Conservation (phyloP, 1,284 basidiomycete species). For the Puccinia coronata region DNA sequence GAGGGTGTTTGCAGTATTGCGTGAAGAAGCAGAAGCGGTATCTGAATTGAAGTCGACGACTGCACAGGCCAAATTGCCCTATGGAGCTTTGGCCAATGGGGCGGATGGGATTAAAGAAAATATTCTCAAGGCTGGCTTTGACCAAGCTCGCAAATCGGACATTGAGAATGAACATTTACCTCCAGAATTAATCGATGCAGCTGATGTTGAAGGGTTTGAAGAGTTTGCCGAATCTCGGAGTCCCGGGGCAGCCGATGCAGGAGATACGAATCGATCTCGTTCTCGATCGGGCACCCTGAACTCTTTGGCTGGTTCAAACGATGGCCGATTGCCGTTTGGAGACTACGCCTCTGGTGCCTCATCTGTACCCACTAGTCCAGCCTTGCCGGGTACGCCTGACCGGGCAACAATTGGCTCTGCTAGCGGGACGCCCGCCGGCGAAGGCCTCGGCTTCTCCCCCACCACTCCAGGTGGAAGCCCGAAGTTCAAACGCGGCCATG, state of each 20-base stretch:
- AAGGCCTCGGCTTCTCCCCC: conserved; percentile 42
- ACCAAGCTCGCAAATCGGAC: conserved; percentile 95
- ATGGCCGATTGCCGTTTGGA: conserved; percentile 40
- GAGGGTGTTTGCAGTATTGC: conserved; percentile 89
- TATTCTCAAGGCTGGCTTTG: conserved; percentile 75
- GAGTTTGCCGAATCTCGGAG: conserved; percentile 51
- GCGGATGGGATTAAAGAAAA: conserved; percentile 95
- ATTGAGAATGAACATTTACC: conserved; percentile 98
- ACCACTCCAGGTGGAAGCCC: conserved; percentile 46
- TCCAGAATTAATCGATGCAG: conserved; percentile 88
- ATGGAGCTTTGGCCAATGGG: conserved; percentile 81
- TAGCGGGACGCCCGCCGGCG: conserved; percentile 26
- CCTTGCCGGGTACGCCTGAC: conserved; percentile 33
- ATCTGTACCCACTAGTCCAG: conserved; percentile 31
- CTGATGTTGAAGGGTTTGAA: conserved; percentile 60
- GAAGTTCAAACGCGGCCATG: conserved; percentile 73
- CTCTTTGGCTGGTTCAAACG: conserved; percentile 35
- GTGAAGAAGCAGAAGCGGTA: conserved; percentile 96
- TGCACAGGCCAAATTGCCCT: conserved; percentile 76
- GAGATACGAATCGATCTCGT: conserved; percentile 33
- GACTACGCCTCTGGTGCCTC: conserved; percentile 28
- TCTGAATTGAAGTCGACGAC: conserved; percentile 92
- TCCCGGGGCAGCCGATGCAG: conserved; percentile 48
- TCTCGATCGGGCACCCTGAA: conserved; percentile 44
- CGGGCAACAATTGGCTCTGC: conserved; percentile 5